A percentile compares a stretch with the other conserved stretches of the same genome.
Evolutionary conservation across 352 stramenopile genomes (phyloP).

Genomic region (Aphanomyces invadans): DNA sequence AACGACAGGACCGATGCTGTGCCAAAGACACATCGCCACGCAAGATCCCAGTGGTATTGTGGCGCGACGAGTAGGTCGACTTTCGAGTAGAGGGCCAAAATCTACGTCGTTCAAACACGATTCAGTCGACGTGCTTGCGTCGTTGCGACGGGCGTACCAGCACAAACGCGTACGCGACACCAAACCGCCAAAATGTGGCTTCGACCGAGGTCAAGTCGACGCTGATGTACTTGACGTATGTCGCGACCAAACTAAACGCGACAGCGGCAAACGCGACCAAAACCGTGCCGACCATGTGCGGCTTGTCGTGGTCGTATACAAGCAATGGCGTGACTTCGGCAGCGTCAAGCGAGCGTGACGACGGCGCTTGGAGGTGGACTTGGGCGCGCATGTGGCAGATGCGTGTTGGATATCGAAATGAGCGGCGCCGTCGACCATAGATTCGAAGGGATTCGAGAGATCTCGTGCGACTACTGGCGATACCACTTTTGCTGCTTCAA

Average conservation of each 20-base stretch:
- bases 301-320: not conserved
- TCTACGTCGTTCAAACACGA: no score
- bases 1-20: not conserved
- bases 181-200: slow-evolving; percentile 5
- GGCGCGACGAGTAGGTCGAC: not conserved
- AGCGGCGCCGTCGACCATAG: not conserved
- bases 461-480: not conserved
- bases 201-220: slow-evolving; percentile 1
- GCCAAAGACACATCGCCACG: not conserved
- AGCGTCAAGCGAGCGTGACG: no score
- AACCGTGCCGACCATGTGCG: not conserved
- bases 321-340: slow-evolving; percentile 2
- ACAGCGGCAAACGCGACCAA: not conserved
- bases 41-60: not conserved
- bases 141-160: not conserved
- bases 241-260: not conserved
- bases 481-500: not conserved
- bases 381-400: not conserved
- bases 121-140: not conserved
- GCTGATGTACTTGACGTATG: slow-evolving; percentile 1
- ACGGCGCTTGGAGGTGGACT: not conserved
- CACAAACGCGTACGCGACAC: not conserved
- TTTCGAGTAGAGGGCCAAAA: not conserved
- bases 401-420: not conserved
- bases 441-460: not conserved